These are phyloP conservation scores for Mycena albidolilacea DNA, from an alignment of 768 basidiomycete species.

Conservation along the genomic window DNA sequence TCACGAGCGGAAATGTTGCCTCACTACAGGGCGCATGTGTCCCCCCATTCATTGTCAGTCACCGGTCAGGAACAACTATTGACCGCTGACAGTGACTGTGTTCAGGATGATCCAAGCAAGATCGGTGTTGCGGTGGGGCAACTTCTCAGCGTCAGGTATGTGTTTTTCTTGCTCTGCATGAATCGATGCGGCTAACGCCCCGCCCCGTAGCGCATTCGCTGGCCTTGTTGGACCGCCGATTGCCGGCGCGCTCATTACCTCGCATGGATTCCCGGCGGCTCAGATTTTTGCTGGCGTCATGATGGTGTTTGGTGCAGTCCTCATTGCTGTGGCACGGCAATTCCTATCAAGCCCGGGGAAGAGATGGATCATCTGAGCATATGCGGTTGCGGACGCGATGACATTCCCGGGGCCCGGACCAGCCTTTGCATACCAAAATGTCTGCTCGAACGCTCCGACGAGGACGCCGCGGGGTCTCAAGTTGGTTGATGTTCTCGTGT, in stretches of 20 bases:
- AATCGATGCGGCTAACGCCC: neutral
- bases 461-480: no score
- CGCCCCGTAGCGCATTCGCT: constrained; percentile 13
- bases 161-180: neutral
- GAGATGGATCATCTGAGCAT: constrained; percentile 10
- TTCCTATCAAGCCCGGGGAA: constrained; percentile 10
- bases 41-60: constrained; percentile 34
- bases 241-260: constrained; percentile 36
- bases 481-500: no score
- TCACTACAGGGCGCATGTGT: constrained; percentile 41
- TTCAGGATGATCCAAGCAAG: constrained; percentile 39
- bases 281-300: constrained; percentile 40
- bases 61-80: neutral
- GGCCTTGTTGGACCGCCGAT: constrained; percentile 35
- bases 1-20: constrained; percentile 37
- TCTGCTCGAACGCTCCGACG: no score
- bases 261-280: constrained; percentile 36
- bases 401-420: no score
- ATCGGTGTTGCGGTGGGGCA: constrained; percentile 40
- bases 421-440: no score
- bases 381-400: no score
- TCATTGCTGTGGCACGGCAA: constrained; percentile 15
- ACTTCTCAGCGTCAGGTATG: constrained; percentile 38
- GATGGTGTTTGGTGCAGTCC: constrained; percentile 26
- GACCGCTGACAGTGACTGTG: neutral